Evolutionary conservation across 179 eudicot species (phyloP), one percentile per base, ranked within the genome.

Genomic region (Corrigiola litoralis): DNA sequence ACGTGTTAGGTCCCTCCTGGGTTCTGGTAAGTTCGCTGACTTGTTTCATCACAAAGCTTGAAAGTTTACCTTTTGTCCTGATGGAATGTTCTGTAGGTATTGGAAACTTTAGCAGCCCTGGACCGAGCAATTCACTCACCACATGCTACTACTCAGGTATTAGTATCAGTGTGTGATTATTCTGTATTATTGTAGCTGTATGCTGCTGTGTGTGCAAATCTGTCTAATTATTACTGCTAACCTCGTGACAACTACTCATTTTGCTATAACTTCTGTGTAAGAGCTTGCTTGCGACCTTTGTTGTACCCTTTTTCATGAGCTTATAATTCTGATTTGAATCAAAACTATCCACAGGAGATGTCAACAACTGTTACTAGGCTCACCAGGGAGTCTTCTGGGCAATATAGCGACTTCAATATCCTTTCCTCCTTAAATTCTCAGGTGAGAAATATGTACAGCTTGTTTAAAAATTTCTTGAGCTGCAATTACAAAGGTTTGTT

Each of bases 121-220:
- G 99, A 94, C 72, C 85, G 96, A 36, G 86, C 97, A 42, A 94
- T 94, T 69, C 91, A 88, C 84, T 94, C 99, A 65, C 97, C 99
- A 8, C 97, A 90, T 88, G 99, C 99, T 66, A 77, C 95, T 44
- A 90, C 99, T 48, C 99, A 90, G 99, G 99, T 94, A 72, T 29
- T 33, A 34, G 16, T 64, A 20, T 41, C 23, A 34, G 8, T 71
- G 24, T 44, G 36, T 53, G 29, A 12, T 37, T 61, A 16, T 41
- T 28, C 36, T 42, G 28, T 27, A 51, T 45, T 53, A 33, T 55
- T 21, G 37, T 64, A 17, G 28, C 42, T 51, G 18, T 45, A 55
- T 13, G 50, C n/a, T 27, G 21, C n/a, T 60, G 41, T n/a, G n/a
- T n/a, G n/a, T n/a, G n/a, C n/a, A n/a, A n/a, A n/a, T n/a, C n/a